Conservation (phyloP, 2,329 filamentous ascomycete species). For the Penicillium sp. region DNA sequence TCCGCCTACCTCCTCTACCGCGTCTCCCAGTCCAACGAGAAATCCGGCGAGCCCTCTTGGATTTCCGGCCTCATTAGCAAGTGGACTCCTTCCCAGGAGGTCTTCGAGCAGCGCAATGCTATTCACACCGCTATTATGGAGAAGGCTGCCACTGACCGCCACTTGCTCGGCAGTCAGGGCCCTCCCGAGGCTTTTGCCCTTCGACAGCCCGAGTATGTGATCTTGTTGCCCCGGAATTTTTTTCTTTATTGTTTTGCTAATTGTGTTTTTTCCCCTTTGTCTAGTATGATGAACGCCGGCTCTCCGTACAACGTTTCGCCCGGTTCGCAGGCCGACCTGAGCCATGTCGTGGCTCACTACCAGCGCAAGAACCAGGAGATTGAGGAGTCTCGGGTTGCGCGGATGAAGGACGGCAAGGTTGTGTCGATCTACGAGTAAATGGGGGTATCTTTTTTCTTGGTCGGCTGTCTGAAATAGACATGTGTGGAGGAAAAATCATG, state of each 20-base stretch:
- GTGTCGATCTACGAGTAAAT: constrained; percentile 44
- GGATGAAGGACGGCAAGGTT: constrained; percentile 45
- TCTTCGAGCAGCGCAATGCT: constrained; percentile 56
- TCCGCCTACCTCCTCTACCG: constrained; percentile 44
- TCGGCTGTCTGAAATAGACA: constrained; percentile 23
- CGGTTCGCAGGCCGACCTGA: constrained; percentile 59
- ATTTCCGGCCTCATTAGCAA: constrained; percentile 52
- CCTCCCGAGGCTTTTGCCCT: constrained; percentile 50
- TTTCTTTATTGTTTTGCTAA: constrained; percentile 4
- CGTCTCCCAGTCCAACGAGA: constrained; percentile 37
- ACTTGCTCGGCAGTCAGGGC: constrained; percentile 53
- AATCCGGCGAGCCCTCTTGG: constrained; percentile 39
- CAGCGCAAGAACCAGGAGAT: constrained; percentile 55
- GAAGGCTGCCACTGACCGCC: constrained; percentile 61
- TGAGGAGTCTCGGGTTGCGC: constrained; percentile 55
- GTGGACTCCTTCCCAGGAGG: constrained; percentile 53
- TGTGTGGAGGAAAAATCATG: constrained; percentile 27
- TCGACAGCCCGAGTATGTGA: constrained; percentile 63
- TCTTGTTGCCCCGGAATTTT: neutral
- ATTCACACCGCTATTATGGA: constrained; percentile 61
- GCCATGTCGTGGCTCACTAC: constrained; percentile 61
- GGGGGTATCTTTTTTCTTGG: constrained; percentile 18
- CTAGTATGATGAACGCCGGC: constrained; percentile 60
- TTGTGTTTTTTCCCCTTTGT: neutral
- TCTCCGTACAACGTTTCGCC: constrained; percentile 64